Percentiles rank a stretch among this genome's conserved stretches.
These are phyloP conservation scores for Talaromyces amestolkiae DNA, from an alignment of 2,329 filamentous ascomycete species.

Conservation along the genomic window DNA sequence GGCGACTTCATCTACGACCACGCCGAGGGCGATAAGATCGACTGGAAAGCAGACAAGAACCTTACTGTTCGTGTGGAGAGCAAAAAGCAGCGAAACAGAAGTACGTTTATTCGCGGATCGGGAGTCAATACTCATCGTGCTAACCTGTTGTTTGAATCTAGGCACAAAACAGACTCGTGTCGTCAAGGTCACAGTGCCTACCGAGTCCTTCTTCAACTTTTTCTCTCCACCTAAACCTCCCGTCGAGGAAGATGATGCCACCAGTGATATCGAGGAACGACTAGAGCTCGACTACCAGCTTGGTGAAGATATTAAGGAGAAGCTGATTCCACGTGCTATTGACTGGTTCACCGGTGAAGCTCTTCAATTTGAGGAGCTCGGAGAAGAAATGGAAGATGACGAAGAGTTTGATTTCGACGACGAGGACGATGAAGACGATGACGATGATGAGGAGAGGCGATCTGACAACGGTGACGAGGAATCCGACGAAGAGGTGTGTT, in stretches of 20 bases:
- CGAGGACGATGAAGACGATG: slow-evolving; percentile 80
- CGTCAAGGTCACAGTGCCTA: slow-evolving; percentile 98
- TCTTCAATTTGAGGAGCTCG: slow-evolving; percentile 90
- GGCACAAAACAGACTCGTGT: slow-evolving; percentile 99
- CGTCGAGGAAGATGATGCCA: slow-evolving; percentile 65
- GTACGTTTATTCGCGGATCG: slow-evolving; percentile 54
- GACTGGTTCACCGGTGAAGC: slow-evolving; percentile 99
- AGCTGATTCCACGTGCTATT: slow-evolving; percentile 95
- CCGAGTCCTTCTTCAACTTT: slow-evolving; percentile 99
- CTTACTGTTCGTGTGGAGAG: slow-evolving; percentile 92
- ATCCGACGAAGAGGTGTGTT: slow-evolving; percentile 52
- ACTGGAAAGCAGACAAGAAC: slow-evolving; percentile 92
- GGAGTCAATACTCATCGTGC: slow-evolving; percentile 9
- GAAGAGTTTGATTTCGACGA: slow-evolving; percentile 91
- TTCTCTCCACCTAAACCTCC: slow-evolving; percentile 93
- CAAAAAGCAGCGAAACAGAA: slow-evolving; percentile 99
- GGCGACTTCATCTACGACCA: slow-evolving; percentile 99
- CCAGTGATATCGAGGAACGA: slow-evolving; percentile 92
- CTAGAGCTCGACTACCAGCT: slow-evolving; percentile 98
- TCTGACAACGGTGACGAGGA: slow-evolving; percentile 65
- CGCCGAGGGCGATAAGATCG: slow-evolving; percentile 95
- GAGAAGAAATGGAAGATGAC: slow-evolving; percentile 77
- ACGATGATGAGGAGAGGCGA: slow-evolving; percentile 78
- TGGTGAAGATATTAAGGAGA: slow-evolving; percentile 99
- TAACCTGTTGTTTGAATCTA: slow-evolving; percentile 40